Evolutionary conservation across 139 green algal species (phyloP).

Genomic region (Tetradesmus obliquus): DNA sequence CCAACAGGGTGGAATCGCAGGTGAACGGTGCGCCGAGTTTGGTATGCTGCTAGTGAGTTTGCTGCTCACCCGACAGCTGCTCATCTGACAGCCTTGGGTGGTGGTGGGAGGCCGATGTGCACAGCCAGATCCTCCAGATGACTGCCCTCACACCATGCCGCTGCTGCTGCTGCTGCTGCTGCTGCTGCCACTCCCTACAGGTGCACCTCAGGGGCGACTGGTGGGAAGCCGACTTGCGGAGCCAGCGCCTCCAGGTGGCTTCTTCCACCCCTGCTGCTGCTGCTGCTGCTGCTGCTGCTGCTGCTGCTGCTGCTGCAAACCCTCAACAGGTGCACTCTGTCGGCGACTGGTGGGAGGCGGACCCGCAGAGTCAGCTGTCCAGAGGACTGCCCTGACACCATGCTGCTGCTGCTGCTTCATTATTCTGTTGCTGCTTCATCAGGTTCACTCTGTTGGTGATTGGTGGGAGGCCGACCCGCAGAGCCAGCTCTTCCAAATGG

Average conservation of each 20-base stretch:
- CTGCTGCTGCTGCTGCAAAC: not conserved
- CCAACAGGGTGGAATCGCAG: too few relatives aligned
- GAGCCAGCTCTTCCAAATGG: constrained; percentile 77
- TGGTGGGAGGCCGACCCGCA: constrained; percentile 91
- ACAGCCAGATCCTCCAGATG: not conserved
- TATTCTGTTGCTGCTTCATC: too few relatives aligned
- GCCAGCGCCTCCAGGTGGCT: constrained; percentile 45
- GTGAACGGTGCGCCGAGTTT: too few relatives aligned
- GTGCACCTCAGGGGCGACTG: constrained; percentile 80
- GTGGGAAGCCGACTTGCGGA: not conserved
- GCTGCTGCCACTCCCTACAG: not conserved
- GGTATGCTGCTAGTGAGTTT: too few relatives aligned
- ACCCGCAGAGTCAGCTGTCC: constrained; percentile 71
- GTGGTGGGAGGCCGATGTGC: not conserved
- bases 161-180: too few relatives aligned
- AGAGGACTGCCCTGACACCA: constrained; percentile 55
- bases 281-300: not conserved
- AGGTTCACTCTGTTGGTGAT: constrained; percentile 75
- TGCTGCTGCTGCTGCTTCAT: too few relatives aligned
- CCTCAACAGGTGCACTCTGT: constrained; percentile 65
- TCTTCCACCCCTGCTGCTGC: not conserved
- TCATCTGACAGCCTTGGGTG: too few relatives aligned
- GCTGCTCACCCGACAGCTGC: too few relatives aligned
- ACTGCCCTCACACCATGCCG: constrained; percentile 38
- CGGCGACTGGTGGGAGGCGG: constrained; percentile 94